Evolutionary conservation across 202 grass and related monocot genomes (phyloP).

Genomic region (Thinopyrum obtusiflorum): DNA sequence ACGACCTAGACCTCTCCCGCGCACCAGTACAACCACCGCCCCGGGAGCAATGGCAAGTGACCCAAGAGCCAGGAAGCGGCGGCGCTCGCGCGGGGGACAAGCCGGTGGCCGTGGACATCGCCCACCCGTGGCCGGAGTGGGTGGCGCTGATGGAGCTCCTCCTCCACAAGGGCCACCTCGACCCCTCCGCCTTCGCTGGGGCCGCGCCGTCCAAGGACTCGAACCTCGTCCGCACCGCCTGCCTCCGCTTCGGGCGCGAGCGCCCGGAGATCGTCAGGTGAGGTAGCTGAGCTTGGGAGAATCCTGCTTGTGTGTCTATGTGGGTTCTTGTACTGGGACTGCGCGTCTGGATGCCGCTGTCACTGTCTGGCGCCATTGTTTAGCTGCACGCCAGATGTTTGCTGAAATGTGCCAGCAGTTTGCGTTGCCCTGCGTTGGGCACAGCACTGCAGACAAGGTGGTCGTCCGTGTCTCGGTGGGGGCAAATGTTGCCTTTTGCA

Average conservation of each 20-base stretch:
- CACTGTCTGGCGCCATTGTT: not conserved
- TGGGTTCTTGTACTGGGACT: not conserved
- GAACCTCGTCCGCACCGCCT: constrained; percentile 75
- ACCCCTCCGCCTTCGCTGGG: constrained; percentile 38
- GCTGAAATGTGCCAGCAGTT: constrained; percentile 31
- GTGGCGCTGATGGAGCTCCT: constrained; percentile 71
- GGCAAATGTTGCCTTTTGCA: not conserved
- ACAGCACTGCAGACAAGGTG: not conserved
- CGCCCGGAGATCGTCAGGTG: constrained; percentile 60
- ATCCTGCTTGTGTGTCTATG: not conserved
- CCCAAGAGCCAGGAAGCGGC: not conserved
- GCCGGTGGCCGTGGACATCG: constrained; percentile 49
- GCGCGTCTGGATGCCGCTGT: not conserved
- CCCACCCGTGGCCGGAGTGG: constrained; percentile 83
- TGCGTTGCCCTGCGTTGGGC: not conserved
- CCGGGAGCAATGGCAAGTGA: constrained; percentile 6
- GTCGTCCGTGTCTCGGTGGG: not conserved
- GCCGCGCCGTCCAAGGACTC: constrained; percentile 46
- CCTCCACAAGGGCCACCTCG: constrained; percentile 53
- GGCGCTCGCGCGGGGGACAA: not conserved
- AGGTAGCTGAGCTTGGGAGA: not conserved
- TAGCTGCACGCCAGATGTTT: constrained; percentile 41
- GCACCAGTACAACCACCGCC: not conserved
- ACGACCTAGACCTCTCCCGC: constrained; percentile 6
- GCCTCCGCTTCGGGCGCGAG: constrained; percentile 72